Conservation (phyloP, 78 protist species). For the Cavenderia fasciculata region DNA sequence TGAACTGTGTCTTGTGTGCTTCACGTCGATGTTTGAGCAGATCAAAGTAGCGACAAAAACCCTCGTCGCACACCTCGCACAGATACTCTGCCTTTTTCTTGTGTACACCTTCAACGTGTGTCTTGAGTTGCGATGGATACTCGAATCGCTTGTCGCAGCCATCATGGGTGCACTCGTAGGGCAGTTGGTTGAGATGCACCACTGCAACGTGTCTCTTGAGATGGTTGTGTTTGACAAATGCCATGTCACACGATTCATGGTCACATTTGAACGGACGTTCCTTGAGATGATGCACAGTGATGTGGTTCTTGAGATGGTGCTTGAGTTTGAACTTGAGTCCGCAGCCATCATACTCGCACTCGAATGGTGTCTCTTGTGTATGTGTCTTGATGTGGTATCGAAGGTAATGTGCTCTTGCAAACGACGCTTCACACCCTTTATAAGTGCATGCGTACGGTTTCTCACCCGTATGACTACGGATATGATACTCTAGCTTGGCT, state of each 20-base stretch:
- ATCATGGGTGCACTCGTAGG: constrained; percentile 64
- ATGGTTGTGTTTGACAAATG: constrained; percentile 56
- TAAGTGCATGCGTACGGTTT: constrained; percentile 66
- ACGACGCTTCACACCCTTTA: constrained; percentile 60
- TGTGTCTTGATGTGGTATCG: constrained; percentile 34
- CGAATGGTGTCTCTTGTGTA: not conserved
- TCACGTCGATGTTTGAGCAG: constrained; percentile 23
- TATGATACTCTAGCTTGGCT: constrained; percentile 48
- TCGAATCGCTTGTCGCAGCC: constrained; percentile 46
- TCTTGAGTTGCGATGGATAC: constrained; percentile 36
- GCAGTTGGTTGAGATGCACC: constrained; percentile 40
- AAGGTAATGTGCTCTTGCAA: constrained; percentile 49
- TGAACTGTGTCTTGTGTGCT: not conserved
- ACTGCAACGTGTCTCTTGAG: constrained; percentile 41
- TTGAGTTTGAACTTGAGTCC: not conserved
- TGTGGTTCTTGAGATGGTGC: constrained; percentile 18
- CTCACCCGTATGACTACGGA: constrained; percentile 76
- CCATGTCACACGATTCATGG: constrained; percentile 9
- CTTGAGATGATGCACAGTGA: not conserved
- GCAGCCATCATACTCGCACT: constrained; percentile 29
- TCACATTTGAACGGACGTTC: constrained; percentile 58
- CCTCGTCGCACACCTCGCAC: constrained; percentile 27
- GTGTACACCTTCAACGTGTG: constrained; percentile 1
- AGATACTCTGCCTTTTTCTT: not conserved
- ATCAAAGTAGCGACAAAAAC: constrained; percentile 9